Evolutionary conservation across 192 early-diverging fungal genomes (phyloP).

Genomic region (Coemansia sp.): DNA sequence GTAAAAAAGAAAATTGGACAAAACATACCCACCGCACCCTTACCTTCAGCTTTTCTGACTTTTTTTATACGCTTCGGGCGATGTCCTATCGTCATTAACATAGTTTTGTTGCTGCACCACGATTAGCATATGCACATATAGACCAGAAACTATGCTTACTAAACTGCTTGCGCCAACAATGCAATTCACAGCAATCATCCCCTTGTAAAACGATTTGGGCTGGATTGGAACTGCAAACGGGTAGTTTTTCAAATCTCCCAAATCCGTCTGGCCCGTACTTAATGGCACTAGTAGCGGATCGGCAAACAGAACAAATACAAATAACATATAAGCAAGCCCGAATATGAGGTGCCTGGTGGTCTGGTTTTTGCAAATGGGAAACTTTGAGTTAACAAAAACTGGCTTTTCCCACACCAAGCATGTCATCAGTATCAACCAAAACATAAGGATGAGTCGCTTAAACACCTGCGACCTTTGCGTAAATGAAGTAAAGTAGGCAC

Average conservation of each 20-base stretch:
- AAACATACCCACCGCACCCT: background rate
- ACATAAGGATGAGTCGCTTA: background rate
- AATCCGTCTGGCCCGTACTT: background rate
- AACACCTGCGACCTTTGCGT: background rate
- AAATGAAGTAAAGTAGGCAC: background rate
- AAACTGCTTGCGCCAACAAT: background rate
- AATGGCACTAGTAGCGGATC: conserved; percentile 1
- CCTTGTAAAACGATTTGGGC: background rate
- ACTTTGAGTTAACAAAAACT: background rate
- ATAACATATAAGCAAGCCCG: conserved; percentile 1
- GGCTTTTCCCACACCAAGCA: background rate
- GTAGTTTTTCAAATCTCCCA: conserved; percentile 4
- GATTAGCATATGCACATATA: background rate
- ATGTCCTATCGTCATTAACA: background rate
- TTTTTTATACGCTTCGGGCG: too few relatives aligned
- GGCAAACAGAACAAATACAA: background rate
- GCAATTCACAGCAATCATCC: background rate
- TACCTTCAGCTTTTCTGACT: background rate
- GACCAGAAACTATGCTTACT: background rate
- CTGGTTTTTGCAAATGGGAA: background rate
- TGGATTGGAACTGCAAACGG: conserved; percentile 1
- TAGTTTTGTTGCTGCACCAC: background rate
- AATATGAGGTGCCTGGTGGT: background rate
- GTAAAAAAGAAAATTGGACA: background rate
- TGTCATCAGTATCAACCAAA: background rate